These are phyloP conservation scores for Lachnellula suecica DNA, from an alignment of 2,329 filamentous ascomycete species.

Conservation along the genomic window DNA sequence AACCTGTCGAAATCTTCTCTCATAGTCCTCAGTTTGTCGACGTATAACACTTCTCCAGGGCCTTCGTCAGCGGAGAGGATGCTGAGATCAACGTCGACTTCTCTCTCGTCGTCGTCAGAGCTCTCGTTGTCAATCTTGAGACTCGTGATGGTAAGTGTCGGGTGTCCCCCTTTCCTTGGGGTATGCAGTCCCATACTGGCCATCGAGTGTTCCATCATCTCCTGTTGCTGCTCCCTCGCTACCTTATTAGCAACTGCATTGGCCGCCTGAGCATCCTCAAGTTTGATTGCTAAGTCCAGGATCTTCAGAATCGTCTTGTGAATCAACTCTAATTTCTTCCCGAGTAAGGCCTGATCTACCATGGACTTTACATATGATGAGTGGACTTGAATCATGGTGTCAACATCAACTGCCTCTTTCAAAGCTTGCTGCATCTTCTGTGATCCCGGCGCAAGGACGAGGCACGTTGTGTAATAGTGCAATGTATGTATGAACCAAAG, in stretches of 20 bases:
- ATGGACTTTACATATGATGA: slow-evolving; percentile 60
- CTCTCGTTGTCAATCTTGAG: slow-evolving; percentile 22
- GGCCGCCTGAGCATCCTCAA: slow-evolving; percentile 58
- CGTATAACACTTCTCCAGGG: slow-evolving; percentile 41
- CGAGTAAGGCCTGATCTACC: slow-evolving; percentile 68
- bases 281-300: slow-evolving; percentile 70
- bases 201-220: slow-evolving; percentile 31
- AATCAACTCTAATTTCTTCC: slow-evolving; percentile 67
- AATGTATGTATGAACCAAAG: slow-evolving; percentile 77
- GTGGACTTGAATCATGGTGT: slow-evolving; percentile 76
- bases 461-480: slow-evolving; percentile 72
- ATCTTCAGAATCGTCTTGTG: slow-evolving; percentile 71
- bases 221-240: slow-evolving; percentile 23
- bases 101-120: slow-evolving; percentile 38
- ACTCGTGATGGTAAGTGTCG: not conserved
- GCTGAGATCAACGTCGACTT: slow-evolving; percentile 37
- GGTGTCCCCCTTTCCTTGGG: slow-evolving; percentile 25
- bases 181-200: slow-evolving; percentile 31
- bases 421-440: slow-evolving; percentile 57
- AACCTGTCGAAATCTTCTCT: slow-evolving; percentile 63
- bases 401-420: slow-evolving; percentile 66
- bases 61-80: slow-evolving; percentile 32
- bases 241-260: slow-evolving; percentile 27
- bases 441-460: slow-evolving; percentile 65
- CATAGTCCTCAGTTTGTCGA: slow-evolving; percentile 54